phyloP scores from a whole-genome alignment of 1,284 basidiomycete genomes.

The Filobasidium uniguttulatum region DNA sequence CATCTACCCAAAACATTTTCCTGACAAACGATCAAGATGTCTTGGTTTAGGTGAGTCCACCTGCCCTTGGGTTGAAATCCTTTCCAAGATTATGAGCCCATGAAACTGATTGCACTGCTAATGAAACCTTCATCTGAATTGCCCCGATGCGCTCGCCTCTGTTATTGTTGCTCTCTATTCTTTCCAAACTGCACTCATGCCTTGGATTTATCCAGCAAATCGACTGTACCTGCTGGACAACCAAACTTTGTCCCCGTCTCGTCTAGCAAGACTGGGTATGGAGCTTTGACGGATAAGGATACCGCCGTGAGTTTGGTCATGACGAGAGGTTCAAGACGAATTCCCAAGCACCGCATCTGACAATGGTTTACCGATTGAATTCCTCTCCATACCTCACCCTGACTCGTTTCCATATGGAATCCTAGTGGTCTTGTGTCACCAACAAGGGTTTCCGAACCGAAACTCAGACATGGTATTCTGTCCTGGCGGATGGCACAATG shows the following conservation, averaged over 20 bases:
- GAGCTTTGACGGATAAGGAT: conserved; percentile 28
- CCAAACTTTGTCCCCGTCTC: conserved; percentile 70
- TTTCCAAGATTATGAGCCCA: too few species aligned
- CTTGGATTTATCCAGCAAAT: conserved; percentile 7
- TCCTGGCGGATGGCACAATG: conserved; percentile 66
- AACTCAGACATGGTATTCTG: conserved; percentile 79
- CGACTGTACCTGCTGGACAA: conserved; percentile 36
- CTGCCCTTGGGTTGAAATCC: too few species aligned
- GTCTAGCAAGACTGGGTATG: conserved; percentile 30
- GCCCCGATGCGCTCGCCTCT: neutral
- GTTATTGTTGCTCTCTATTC: neutral
- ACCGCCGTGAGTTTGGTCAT: conserved; percentile 34
- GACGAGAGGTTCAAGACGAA: too few species aligned
- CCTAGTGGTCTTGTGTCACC: conserved; percentile 59
- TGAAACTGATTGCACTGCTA: too few species aligned
- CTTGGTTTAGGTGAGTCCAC: conserved; percentile 25
- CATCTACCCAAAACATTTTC: too few species aligned
- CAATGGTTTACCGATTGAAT: too few species aligned
- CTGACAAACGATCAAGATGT: too few species aligned
- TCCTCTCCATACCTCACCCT: neutral
- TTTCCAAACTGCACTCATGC: neutral
- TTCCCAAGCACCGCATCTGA: too few species aligned
- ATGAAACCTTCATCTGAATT: neutral
- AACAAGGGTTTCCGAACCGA: conserved; percentile 71
- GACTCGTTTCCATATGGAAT: conserved; percentile 14